These are phyloP conservation scores for Astragalus membranaceus DNA, from an alignment of 306 rosid species.

Conservation along the genomic window DNA sequence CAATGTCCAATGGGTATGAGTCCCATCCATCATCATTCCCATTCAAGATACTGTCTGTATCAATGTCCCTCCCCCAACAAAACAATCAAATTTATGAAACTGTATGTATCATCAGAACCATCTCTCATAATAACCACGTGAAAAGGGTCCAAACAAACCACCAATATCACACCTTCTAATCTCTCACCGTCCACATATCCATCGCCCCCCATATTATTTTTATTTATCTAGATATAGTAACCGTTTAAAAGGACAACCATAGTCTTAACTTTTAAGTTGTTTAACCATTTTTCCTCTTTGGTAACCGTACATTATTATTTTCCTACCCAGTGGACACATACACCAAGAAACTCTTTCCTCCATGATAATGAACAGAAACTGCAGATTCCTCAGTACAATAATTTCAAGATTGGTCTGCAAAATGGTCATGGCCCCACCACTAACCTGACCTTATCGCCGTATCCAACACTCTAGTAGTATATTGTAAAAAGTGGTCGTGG, in stretches of 20 bases:
- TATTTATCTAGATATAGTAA: slow-evolving; percentile 9
- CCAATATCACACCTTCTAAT: slow-evolving; percentile 23
- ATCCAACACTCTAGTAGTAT: no score
- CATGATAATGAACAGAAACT: no score
- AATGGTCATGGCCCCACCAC: no score
- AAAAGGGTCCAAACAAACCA: slow-evolving; percentile 24
- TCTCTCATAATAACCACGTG: slow-evolving; percentile 50
- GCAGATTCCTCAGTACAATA: no score
- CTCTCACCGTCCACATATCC: slow-evolving; percentile 51
- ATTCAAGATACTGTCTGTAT: no score
- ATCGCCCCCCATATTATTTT: background rate
- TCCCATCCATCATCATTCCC: background rate
- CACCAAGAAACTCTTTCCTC: slow-evolving; percentile 29
- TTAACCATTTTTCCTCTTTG: slow-evolving; percentile 17
- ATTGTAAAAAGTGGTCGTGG: no score
- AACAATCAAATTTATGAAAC: slow-evolving; percentile 32
- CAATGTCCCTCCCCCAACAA: background rate
- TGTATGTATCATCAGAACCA: slow-evolving; percentile 8
- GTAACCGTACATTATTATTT: slow-evolving; percentile 14
- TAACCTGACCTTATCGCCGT: no score
- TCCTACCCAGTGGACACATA: slow-evolving; percentile 4
- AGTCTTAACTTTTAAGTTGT: background rate
- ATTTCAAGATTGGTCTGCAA: no score
- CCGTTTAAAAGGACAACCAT: slow-evolving; percentile 51
- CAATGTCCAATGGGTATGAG: background rate